phyloP scores from a whole-genome alignment of 192 early-diverging fungal species.

The Entomortierella beljakovae region DNA sequence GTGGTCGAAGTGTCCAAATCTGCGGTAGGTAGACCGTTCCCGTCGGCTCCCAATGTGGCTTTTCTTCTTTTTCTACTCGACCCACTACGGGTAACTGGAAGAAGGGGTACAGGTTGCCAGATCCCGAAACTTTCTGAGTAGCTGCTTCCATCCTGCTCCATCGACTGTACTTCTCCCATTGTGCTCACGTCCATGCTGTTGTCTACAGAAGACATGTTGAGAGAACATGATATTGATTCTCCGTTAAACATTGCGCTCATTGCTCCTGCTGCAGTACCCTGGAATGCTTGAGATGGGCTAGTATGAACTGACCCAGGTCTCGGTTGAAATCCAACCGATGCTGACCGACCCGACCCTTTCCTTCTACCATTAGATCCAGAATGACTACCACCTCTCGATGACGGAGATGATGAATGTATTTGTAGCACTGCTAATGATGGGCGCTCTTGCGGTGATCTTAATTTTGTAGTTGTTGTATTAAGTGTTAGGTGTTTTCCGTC shows the following conservation, averaged over 20 bases:
- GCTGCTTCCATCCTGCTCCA: not conserved
- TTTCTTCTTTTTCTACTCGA: constrained; percentile 5
- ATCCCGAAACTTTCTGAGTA: not conserved
- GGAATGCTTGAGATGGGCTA: constrained; percentile 29
- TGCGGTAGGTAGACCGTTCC: not conserved
- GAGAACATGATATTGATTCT: constrained; percentile 3
- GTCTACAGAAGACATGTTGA: not conserved
- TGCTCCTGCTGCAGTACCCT: constrained; percentile 37
- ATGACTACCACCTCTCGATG: not conserved
- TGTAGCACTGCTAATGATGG: constrained; percentile 8
- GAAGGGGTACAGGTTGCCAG: constrained; percentile 17
- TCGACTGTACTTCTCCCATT: not conserved
- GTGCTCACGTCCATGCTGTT: constrained; percentile 2
- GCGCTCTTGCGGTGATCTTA: constrained; percentile 6
- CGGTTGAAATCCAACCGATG: constrained; percentile 7
- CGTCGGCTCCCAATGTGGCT: not conserved
- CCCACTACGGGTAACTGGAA: not conserved
- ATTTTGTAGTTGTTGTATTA: not conserved
- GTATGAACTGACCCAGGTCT: constrained; percentile 1
- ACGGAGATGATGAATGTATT: constrained; percentile 6
- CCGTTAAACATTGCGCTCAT: constrained; percentile 25
- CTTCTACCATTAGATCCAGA: not conserved
- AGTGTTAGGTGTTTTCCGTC: constrained; percentile 18
- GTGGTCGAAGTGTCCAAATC: constrained; percentile 3
- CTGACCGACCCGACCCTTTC: constrained; percentile 2